A percentile compares a stretch with the other conserved stretches of the same genome.
Conservation (phyloP, 2,329 filamentous ascomycete genomes). For the Aspergillus arachidicola region DNA sequence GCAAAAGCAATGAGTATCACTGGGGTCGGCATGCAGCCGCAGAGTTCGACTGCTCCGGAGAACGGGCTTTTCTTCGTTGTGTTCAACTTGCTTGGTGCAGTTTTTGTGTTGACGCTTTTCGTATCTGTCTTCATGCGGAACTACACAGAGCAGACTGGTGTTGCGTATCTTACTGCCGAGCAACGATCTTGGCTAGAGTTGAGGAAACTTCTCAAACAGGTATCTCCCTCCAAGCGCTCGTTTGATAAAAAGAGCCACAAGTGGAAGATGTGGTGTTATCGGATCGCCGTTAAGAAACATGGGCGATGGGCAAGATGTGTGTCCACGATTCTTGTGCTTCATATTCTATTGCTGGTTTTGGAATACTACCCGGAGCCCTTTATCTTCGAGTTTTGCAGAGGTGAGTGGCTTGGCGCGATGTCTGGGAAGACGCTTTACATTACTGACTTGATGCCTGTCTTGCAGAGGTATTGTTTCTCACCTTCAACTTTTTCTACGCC, state of each 20-base stretch:
- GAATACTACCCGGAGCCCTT: constrained; percentile 79
- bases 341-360: constrained; percentile 78
- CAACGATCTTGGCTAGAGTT: constrained; percentile 96
- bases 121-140: constrained; percentile 99
- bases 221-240: constrained; percentile 91
- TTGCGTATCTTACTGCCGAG: constrained; percentile 92
- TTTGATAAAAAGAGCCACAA: constrained; percentile 73
- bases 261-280: constrained; percentile 94
- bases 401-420: constrained; percentile 35
- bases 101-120: constrained; percentile 95
- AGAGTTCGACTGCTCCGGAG: constrained; percentile 68
- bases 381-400: constrained; percentile 70
- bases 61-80: constrained; percentile 94
- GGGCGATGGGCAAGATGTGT: constrained; percentile 87
- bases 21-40: constrained; percentile 72
- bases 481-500: constrained; percentile 80
- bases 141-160: constrained; percentile 97
- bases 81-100: constrained; percentile 94
- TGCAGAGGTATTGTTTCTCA: constrained; percentile 72
- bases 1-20: constrained; percentile 81
- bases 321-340: constrained; percentile 76
- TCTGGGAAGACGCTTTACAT: background rate
- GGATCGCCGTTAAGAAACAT: constrained; percentile 88
- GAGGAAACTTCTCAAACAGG: constrained; percentile 85
- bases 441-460: constrained; percentile 22